Evolutionary conservation across 2,329 filamentous ascomycete genomes (phyloP), one percentile per base, ranked within the genome.

Genomic region (Davidsoniella australis): DNA sequence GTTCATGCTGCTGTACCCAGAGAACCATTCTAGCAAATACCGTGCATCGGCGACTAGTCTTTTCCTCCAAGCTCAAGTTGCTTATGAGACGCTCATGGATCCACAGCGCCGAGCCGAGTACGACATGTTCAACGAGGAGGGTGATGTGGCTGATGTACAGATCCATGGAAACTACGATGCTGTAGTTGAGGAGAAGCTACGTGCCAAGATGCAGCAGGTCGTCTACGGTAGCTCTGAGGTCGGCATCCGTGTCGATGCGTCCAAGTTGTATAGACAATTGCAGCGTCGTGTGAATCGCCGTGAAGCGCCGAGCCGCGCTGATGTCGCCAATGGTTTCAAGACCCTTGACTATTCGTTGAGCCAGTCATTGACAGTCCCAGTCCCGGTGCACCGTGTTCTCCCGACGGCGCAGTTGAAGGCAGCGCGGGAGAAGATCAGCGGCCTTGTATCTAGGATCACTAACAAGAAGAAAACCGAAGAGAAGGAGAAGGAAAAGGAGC

Each of bases 81-180:
- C 68, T 6, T 71, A 70, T 44, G 70, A 72, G 57, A 67, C 65
- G 1, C 61, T 73, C n/a, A 63, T 68, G 43, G 63, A 70, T 45
- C 66, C 67, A 12, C 58, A 59, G 14, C 62, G 64, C 18, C 62
- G 66, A 33, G 59, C 63, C 4, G 61, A 62, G 36, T 71, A 72
- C 49, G 68, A 71, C 52, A 12, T 52, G n/a, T 45, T 49, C 23
- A 56, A 61, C 7, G 56, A 57, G 7, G 36, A 38, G 6, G 47
- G 42, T 1, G 43, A 46, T 23, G 20, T 24, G 2, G 10, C 14
- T 14, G 44, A 37, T 16, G 41, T n/a, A 17, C 56, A 57, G 29
- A 54, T 59, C 17, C 47, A 58, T 17, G 48, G 54, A 23, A 46
- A 56, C 37, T 57, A 55, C 20, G 52, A 50, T 3, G 47, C 29